Evolutionary conservation across 257 asterid genomes (phyloP).

Genomic region (Marsdenia floribunda): DNA sequence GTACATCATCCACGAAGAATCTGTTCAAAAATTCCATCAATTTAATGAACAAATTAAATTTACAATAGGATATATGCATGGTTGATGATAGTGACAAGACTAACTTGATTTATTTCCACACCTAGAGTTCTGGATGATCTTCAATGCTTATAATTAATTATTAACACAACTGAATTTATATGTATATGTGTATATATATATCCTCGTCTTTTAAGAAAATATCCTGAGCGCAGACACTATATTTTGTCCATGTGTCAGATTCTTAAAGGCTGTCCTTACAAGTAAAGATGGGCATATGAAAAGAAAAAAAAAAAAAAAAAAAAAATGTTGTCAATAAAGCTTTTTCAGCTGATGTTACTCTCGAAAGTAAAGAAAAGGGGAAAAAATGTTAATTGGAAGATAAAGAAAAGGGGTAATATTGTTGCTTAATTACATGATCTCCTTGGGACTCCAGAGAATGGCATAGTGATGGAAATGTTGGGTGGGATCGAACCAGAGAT

Average conservation of each 20-base stretch:
- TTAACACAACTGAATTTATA: no score
- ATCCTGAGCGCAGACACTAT: not conserved
- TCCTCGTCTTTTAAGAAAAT: no score
- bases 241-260: not conserved
- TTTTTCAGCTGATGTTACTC: not conserved
- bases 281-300: not conserved
- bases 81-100: not conserved
- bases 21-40: slow-evolving; percentile 25
- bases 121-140: no score
- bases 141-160: no score
- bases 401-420: no score
- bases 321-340: not conserved
- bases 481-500: slow-evolving; percentile 96
- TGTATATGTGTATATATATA: no score
- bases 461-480: slow-evolving; percentile 78
- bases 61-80: not conserved
- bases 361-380: not conserved
- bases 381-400: not conserved
- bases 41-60: not conserved
- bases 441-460: slow-evolving; percentile 65
- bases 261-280: not conserved
- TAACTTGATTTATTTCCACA: not conserved
- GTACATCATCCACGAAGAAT: slow-evolving; percentile 88
- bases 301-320: not conserved
- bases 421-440: slow-evolving; percentile 55